A percentile compares a stretch with the other conserved stretches of the same genome.
These are phyloP conservation scores for Tolypocladium guangdongense DNA, from an alignment of 2,329 filamentous ascomycete species.

Conservation along the genomic window DNA sequence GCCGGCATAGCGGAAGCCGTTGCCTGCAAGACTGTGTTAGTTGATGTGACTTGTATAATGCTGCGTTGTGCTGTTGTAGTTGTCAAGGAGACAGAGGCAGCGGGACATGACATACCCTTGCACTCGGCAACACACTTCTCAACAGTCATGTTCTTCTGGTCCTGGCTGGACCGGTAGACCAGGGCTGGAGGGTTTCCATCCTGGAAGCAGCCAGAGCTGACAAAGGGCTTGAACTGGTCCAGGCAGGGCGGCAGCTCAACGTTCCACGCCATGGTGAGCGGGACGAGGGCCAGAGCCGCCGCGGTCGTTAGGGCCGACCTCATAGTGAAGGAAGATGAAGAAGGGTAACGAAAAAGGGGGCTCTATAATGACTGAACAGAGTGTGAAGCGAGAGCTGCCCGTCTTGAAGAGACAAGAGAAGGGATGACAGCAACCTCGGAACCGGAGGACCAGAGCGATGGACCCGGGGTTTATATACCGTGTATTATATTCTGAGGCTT, in stretches of 20 bases:
- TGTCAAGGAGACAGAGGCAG: neutral
- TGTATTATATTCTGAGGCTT: neutral
- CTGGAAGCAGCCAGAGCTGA: slow-evolving; percentile 36
- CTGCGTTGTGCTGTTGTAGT: neutral
- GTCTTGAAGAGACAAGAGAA: neutral
- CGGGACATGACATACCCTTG: slow-evolving; percentile 27
- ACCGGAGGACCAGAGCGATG: neutral
- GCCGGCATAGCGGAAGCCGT: slow-evolving; percentile 39
- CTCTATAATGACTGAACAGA: neutral
- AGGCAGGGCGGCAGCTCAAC: slow-evolving; percentile 33
- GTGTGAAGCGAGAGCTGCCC: neutral
- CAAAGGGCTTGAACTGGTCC: slow-evolving; percentile 33
- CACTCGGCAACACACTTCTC: slow-evolving; percentile 36
- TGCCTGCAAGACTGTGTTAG: slow-evolving; percentile 17
- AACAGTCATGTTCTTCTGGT: slow-evolving; percentile 31
- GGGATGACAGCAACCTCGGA: neutral
- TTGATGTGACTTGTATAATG: neutral
- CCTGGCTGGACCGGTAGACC: slow-evolving; percentile 27
- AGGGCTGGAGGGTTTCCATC: slow-evolving; percentile 27
- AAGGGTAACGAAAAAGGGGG: neutral
- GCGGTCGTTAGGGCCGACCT: slow-evolving; percentile 17
- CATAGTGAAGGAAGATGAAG: slow-evolving; percentile 7
- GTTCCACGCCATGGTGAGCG: slow-evolving; percentile 28
- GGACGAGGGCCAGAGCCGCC: slow-evolving; percentile 27
- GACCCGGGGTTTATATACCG: neutral